Evolutionary conservation across 2,329 filamentous ascomycete genomes (phyloP).

Genomic region (Calonectria crousiana): DNA sequence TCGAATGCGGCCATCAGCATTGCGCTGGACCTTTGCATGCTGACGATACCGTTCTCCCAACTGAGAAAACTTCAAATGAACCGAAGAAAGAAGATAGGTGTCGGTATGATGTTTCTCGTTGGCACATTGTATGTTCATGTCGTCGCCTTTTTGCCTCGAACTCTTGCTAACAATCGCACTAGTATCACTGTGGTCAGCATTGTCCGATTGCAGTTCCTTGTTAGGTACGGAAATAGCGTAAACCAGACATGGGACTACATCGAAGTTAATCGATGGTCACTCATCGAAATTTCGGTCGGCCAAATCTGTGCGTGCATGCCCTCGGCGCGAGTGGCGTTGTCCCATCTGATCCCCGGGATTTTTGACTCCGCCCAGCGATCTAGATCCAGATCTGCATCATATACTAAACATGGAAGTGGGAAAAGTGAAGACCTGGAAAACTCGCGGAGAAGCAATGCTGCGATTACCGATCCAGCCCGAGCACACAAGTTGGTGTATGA

Average conservation of each 20-base stretch:
- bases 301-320: constrained; percentile 2
- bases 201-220: background rate
- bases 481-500: background rate
- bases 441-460: background rate
- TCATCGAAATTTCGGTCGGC: background rate
- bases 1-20: background rate
- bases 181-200: background rate
- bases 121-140: background rate
- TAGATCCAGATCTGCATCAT: background rate
- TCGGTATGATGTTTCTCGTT: background rate
- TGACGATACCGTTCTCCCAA: background rate
- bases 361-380: background rate
- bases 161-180: background rate
- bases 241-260: constrained; percentile 2
- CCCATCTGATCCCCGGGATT: background rate
- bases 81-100: background rate
- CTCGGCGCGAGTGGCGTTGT: background rate
- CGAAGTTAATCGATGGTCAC: background rate
- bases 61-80: background rate
- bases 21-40: background rate
- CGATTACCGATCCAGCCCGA: background rate
- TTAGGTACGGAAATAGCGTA: background rate
- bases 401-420: background rate
- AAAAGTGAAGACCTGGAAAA: background rate
- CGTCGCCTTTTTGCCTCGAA: background rate